phyloP scores from a whole-genome alignment of 768 basidiomycete species.

The Tylopilus intermedius region DNA sequence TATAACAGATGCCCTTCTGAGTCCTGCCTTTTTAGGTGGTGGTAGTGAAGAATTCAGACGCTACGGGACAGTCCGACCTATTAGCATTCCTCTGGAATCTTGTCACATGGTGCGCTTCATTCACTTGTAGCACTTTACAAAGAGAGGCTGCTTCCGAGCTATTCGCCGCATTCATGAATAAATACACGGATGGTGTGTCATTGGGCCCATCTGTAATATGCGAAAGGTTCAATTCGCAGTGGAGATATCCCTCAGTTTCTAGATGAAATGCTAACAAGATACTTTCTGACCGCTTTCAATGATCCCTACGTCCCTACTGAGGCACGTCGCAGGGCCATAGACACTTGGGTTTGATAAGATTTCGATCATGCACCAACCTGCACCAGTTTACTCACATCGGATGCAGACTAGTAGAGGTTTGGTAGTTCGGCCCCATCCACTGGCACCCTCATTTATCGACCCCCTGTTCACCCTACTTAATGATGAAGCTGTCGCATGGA shows the following conservation, averaged over 20 bases:
- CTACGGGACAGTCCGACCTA: conserved; percentile 45
- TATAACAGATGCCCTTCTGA: neutral
- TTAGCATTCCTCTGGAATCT: conserved; percentile 49
- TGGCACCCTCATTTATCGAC: conserved; percentile 52
- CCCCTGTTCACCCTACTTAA: conserved; percentile 65
- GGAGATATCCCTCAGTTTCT: conserved; percentile 48
- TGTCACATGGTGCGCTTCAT: conserved; percentile 54
- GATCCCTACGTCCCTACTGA: conserved; percentile 28
- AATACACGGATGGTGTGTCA: conserved; percentile 57
- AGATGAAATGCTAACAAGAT: conserved; percentile 37
- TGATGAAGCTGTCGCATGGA: conserved; percentile 60
- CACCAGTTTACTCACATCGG: conserved; percentile 1
- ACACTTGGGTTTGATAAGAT: conserved; percentile 62
- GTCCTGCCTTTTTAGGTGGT: conserved; percentile 38
- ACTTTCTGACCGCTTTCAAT: conserved; percentile 48
- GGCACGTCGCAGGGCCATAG: conserved; percentile 49
- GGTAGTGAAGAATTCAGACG: conserved; percentile 7
- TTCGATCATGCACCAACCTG: too few species aligned
- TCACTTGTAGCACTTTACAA: conserved; percentile 46
- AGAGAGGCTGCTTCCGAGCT: conserved; percentile 51
- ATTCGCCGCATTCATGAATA: conserved; percentile 72
- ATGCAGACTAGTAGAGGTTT: conserved; percentile 73
- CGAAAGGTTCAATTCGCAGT: neutral
- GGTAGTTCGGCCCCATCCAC: conserved; percentile 65
- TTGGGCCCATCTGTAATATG: neutral